Percentiles rank a stretch among this genome's conserved stretches.
phyloP scores from a whole-genome alignment of 208 protist genomes.

The Crithidia bombi region DNA sequence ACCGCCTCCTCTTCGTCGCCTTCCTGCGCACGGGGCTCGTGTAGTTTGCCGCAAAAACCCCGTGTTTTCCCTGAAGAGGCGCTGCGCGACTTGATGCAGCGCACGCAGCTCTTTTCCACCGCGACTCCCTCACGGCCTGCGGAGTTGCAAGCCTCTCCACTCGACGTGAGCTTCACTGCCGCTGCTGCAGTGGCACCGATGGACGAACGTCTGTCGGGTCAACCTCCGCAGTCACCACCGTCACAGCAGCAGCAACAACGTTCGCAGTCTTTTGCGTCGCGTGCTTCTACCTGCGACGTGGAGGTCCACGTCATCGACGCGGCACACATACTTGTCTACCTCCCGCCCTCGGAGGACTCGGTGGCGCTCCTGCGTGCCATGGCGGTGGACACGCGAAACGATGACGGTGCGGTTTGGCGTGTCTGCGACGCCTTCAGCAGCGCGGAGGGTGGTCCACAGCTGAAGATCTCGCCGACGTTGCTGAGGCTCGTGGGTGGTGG shows the following conservation, averaged over 20 bases:
- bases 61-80: constrained; percentile 28
- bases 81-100: constrained; percentile 6
- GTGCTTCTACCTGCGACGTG: neutral
- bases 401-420: constrained; percentile 8
- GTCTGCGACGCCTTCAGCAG: constrained; percentile 15
- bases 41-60: neutral
- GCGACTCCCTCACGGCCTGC: neutral
- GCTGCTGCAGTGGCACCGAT: neutral
- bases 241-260: neutral
- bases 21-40: too few species aligned
- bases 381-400: neutral
- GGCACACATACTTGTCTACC: constrained; percentile 53
- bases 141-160: neutral
- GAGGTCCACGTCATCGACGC: constrained; percentile 64
- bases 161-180: neutral
- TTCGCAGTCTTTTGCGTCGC: neutral
- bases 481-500: neutral
- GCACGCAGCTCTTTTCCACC: too few species aligned
- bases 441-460: neutral
- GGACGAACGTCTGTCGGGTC: too few species aligned
- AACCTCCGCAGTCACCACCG: neutral
- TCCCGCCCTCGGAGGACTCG: constrained; percentile 28
- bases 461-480: constrained; percentile 25
- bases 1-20: neutral
- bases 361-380: constrained; percentile 14